A percentile compares a stretch with the other conserved stretches of the same genome.
phyloP scores from a whole-genome alignment of 441 rosid species.

The Dalechampia spathulata region DNA sequence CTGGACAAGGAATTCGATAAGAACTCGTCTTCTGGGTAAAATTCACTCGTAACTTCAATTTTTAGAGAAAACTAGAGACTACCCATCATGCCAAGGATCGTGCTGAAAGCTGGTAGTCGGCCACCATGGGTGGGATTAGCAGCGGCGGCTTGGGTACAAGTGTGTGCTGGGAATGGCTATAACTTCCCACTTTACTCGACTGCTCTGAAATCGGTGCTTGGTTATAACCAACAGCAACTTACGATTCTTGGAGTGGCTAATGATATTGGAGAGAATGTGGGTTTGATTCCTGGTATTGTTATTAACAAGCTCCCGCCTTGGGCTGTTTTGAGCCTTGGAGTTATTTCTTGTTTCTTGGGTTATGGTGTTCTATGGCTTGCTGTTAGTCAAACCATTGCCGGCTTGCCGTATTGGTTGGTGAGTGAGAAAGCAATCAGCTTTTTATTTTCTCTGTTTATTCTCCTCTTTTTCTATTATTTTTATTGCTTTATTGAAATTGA shows the following conservation, averaged over 20 bases:
- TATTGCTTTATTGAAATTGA: neutral
- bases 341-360: slow-evolving; percentile 64
- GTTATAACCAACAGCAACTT: slow-evolving; percentile 74
- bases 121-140: slow-evolving; percentile 98
- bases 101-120: slow-evolving; percentile 68
- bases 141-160: slow-evolving; percentile 87
- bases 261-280: slow-evolving; percentile 89
- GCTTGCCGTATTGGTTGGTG: slow-evolving; percentile 83
- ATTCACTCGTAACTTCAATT: no score
- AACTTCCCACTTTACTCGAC: slow-evolving; percentile 90
- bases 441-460: neutral
- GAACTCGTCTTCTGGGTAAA: no score
- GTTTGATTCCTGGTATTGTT: slow-evolving; percentile 72
- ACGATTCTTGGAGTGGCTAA: slow-evolving; percentile 87
- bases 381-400: slow-evolving; percentile 46
- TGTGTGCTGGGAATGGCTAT: slow-evolving; percentile 59
- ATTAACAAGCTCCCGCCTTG: slow-evolving; percentile 90
- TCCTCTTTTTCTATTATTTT: no score
- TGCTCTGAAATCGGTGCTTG: slow-evolving; percentile 68
- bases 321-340: slow-evolving; percentile 66
- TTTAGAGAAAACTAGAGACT: no score
- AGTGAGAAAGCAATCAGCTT: slow-evolving; percentile 6
- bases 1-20: no score
- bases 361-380: slow-evolving; percentile 91
- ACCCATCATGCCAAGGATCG: slow-evolving; percentile 39